These are phyloP conservation scores for Euphorbia lathyris DNA, from an alignment of 345 rosid genomes.

Conservation along the genomic window DNA sequence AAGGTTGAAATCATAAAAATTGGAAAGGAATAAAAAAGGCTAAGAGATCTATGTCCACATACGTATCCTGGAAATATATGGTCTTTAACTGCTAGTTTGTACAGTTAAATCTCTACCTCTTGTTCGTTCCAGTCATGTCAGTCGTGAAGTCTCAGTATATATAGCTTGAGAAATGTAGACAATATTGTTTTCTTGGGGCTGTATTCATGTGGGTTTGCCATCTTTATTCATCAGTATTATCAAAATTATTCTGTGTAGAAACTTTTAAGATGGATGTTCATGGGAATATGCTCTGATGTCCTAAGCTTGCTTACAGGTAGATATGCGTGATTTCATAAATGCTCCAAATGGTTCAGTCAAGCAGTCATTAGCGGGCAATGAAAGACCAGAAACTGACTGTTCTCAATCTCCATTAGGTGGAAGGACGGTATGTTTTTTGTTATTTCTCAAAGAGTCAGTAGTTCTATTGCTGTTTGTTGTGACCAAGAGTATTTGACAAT, in stretches of 20 bases:
- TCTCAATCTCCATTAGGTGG: slow-evolving; percentile 96
- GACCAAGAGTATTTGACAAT: slow-evolving; percentile 2
- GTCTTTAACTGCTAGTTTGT: neutral
- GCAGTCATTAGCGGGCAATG: slow-evolving; percentile 62
- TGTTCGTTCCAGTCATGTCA: neutral
- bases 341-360: slow-evolving; percentile 77
- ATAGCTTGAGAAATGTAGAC: neutral
- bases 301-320: slow-evolving; percentile 45
- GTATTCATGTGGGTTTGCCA: neutral
- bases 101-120: neutral
- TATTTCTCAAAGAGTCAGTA: neutral
- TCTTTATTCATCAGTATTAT: neutral
- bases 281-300: slow-evolving; percentile 1
- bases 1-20: neutral
- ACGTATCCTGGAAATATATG: neutral
- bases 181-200: too few relatives aligned
- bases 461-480: slow-evolving; percentile 7
- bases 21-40: neutral
- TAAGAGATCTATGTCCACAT: neutral
- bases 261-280: neutral
- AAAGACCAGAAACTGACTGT: slow-evolving; percentile 50
- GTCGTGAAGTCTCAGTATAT: neutral
- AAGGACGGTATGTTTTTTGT: slow-evolving; percentile 60
- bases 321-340: slow-evolving; percentile 90
- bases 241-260: neutral